Conservation (phyloP, 1,284 basidiomycete species). For the Heterobasidion irregulare region DNA sequence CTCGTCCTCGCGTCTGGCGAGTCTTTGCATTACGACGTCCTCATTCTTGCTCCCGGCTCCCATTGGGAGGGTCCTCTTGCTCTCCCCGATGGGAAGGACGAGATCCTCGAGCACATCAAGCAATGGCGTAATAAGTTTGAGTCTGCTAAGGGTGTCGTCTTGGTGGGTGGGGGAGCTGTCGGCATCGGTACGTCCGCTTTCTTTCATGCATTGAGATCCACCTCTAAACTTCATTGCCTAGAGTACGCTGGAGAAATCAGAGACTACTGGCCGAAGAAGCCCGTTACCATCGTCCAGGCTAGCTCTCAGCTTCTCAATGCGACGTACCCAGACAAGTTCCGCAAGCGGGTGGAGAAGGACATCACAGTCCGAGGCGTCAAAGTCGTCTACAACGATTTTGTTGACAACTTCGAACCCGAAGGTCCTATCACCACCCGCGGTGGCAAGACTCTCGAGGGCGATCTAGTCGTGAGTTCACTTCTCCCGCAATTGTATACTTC, state of each 20-base stretch:
- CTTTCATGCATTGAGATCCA: background rate
- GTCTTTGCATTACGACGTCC: conserved; percentile 37
- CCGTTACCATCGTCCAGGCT: conserved; percentile 59
- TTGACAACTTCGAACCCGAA: conserved; percentile 32
- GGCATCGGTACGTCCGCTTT: conserved; percentile 39
- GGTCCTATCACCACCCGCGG: conserved; percentile 38
- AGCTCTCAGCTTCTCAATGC: conserved; percentile 43
- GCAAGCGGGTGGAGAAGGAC: conserved; percentile 36
- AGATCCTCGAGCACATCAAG: conserved; percentile 29
- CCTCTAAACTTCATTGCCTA: conserved; percentile 1
- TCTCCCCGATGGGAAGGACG: conserved; percentile 31
- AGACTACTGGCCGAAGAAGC: conserved; percentile 33
- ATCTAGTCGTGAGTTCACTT: conserved; percentile 41
- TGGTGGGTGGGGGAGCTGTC: conserved; percentile 58
- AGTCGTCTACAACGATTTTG: conserved; percentile 44
- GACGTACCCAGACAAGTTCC: conserved; percentile 47
- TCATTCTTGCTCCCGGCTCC: conserved; percentile 52
- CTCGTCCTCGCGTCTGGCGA: conserved; percentile 42
- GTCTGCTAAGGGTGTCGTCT: conserved; percentile 38
- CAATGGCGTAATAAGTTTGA: conserved; percentile 38
- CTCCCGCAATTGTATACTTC: background rate
- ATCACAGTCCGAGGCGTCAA: conserved; percentile 36
- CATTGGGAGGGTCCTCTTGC: conserved; percentile 42
- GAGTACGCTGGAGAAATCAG: conserved; percentile 10
- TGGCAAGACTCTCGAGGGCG: conserved; percentile 44